Percentiles rank a stretch among this genome's conserved stretches.
Evolutionary conservation across 805 yeast genomes (phyloP).

Genomic region (Candida sakaeoensis): DNA sequence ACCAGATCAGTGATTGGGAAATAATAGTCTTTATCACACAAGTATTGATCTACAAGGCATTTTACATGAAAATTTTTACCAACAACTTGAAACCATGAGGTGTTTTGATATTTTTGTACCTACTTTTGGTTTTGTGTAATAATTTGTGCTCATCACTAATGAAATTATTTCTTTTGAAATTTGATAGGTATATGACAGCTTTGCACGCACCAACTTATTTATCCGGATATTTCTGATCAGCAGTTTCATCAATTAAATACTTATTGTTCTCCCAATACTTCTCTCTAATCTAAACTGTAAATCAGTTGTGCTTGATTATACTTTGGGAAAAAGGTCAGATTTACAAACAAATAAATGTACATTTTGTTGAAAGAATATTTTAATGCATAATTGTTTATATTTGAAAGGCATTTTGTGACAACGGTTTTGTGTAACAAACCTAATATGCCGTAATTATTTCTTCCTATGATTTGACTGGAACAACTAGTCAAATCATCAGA

Average conservation of each 20-base stretch:
- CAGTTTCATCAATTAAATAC: not conserved
- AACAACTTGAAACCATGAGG: not conserved
- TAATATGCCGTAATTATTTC: too few relatives aligned
- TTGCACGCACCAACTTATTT: not conserved
- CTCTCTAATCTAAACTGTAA: not conserved
- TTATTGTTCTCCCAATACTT: too few relatives aligned
- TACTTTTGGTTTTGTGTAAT: not conserved
- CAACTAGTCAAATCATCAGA: too few relatives aligned
- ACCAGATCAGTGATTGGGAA: not conserved
- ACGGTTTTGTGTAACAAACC: too few relatives aligned
- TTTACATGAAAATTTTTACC: not conserved
- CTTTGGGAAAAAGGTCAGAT: too few relatives aligned
- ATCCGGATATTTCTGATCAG: not conserved
- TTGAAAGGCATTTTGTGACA: too few relatives aligned
- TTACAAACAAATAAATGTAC: too few relatives aligned
- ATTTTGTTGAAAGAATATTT: too few relatives aligned
- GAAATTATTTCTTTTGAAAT: not conserved
- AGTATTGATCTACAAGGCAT: not conserved
- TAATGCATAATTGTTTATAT: too few relatives aligned
- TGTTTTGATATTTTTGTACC: not conserved
- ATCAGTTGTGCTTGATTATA: too few relatives aligned
- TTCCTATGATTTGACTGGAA: too few relatives aligned
- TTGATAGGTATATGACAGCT: not conserved
- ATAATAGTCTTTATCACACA: not conserved
- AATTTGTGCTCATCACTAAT: not conserved